Conservation (phyloP, 2,329 filamentous ascomycete genomes). For the Penicillium crustosum region DNA sequence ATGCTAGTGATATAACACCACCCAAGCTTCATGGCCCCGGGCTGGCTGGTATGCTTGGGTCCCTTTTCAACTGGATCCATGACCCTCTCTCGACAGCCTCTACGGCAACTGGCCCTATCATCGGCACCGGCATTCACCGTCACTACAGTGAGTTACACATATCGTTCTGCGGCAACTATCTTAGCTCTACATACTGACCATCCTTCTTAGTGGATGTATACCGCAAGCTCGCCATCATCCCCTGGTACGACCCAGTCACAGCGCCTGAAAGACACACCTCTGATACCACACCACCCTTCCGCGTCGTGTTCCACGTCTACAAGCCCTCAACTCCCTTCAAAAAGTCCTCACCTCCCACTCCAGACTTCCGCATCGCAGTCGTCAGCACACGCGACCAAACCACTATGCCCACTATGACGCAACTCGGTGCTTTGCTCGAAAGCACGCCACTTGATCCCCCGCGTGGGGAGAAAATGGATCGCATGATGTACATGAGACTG, state of each 20-base stretch:
- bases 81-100: conserved; percentile 26
- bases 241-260: conserved; percentile 62
- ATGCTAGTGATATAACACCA: conserved; percentile 1
- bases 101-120: conserved; percentile 49
- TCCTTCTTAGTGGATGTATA: conserved; percentile 67
- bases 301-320: conserved; percentile 78
- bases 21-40: conserved; percentile 20
- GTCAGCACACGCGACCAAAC: conserved; percentile 69
- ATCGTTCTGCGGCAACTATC: background rate
- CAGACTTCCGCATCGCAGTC: conserved; percentile 83
- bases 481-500: conserved; percentile 69
- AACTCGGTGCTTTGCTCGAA: conserved; percentile 70
- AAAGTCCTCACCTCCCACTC: conserved; percentile 73
- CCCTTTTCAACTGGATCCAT: conserved; percentile 38
- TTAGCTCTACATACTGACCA: background rate
- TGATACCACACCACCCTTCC: conserved; percentile 57
- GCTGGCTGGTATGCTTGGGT: conserved; percentile 32
- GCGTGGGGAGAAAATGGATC: conserved; percentile 47
- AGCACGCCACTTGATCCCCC: conserved; percentile 70
- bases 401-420: conserved; percentile 67
- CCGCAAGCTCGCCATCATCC: conserved; percentile 70
- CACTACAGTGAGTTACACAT: conserved; percentile 47
- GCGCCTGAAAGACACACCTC: conserved; percentile 23
- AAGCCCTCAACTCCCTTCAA: conserved; percentile 70
- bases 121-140: conserved; percentile 55